Percentiles rank a stretch among this genome's conserved stretches.
phyloP scores from a whole-genome alignment of 371 early-diverging fungal genomes.

The Lichtheimia hyalospora region DNA sequence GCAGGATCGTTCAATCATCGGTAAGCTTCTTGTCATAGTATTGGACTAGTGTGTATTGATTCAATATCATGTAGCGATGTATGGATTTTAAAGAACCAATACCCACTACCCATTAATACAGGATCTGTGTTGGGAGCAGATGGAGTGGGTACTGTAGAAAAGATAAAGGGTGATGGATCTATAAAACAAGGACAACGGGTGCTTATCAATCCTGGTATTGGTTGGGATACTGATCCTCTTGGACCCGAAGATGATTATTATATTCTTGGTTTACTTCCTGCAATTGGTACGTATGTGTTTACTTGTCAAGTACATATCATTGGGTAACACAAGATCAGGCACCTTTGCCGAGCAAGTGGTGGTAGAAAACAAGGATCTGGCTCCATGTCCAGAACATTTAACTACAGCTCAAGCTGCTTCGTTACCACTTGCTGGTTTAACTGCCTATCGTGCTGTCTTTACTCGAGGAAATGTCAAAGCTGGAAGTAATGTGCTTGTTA shows the following conservation, averaged over 20 bases:
- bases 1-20: slow-evolving; percentile 73
- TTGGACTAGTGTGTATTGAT: no score
- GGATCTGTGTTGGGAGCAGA: slow-evolving; percentile 62
- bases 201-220: slow-evolving; percentile 54
- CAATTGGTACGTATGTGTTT: slow-evolving; percentile 29
- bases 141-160: slow-evolving; percentile 53
- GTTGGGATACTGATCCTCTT: slow-evolving; percentile 60
- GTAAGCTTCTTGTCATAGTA: slow-evolving; percentile 8
- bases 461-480: slow-evolving; percentile 54
- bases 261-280: slow-evolving; percentile 59
- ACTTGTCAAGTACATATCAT: not conserved
- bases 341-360: slow-evolving; percentile 59
- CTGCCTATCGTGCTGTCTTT: slow-evolving; percentile 62
- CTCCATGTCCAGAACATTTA: slow-evolving; percentile 60
- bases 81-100: slow-evolving; percentile 58
- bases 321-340: slow-evolving; percentile 18
- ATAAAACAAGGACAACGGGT: slow-evolving; percentile 38
- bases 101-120: slow-evolving; percentile 31
- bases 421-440: slow-evolving; percentile 71
- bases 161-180: not conserved
- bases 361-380: slow-evolving; percentile 45
- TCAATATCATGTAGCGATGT: slow-evolving; percentile 31
- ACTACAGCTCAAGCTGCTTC: slow-evolving; percentile 64
- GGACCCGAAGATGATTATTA: slow-evolving; percentile 61
- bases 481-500: slow-evolving; percentile 63